These are phyloP conservation scores for Pichia gijzeniarum DNA, from an alignment of 805 yeast genomes.

Conservation along the genomic window DNA sequence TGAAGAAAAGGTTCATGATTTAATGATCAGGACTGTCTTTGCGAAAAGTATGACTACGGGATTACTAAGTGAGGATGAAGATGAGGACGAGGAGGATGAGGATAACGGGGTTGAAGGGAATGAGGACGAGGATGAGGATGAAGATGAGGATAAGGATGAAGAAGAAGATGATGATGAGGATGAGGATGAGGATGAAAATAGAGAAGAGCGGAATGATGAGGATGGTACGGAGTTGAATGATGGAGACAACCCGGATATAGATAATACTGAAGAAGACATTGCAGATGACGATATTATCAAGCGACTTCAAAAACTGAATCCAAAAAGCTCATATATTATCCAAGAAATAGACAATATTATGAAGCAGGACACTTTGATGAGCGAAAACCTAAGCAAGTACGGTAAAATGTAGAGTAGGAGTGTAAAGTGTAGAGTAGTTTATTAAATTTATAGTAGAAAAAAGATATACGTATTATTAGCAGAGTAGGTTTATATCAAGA, in stretches of 20 bases:
- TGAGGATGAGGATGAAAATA: constrained; percentile 19
- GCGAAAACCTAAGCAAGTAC: background rate
- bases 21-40: constrained; percentile 33
- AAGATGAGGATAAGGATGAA: constrained; percentile 18
- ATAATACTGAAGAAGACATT: constrained; percentile 16
- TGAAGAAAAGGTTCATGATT: constrained; percentile 35
- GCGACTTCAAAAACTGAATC: constrained; percentile 33
- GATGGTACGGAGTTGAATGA: too few species aligned
- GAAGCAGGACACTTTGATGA: constrained; percentile 23
- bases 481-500: background rate
- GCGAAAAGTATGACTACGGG: constrained; percentile 10
- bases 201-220: too few species aligned
- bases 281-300: constrained; percentile 27
- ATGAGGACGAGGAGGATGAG: constrained; percentile 28
- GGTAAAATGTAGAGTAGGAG: background rate
- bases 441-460: too few species aligned
- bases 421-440: too few species aligned
- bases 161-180: constrained; percentile 27
- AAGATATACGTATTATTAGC: too few species aligned
- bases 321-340: constrained; percentile 26
- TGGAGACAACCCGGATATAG: too few species aligned
- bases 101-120: constrained; percentile 22
- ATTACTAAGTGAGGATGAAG: constrained; percentile 20
- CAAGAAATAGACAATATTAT: constrained; percentile 23
- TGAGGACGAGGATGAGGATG: constrained; percentile 12